Conservation (phyloP, 164 flowering plant species). For the Cinnamomum chago region DNA sequence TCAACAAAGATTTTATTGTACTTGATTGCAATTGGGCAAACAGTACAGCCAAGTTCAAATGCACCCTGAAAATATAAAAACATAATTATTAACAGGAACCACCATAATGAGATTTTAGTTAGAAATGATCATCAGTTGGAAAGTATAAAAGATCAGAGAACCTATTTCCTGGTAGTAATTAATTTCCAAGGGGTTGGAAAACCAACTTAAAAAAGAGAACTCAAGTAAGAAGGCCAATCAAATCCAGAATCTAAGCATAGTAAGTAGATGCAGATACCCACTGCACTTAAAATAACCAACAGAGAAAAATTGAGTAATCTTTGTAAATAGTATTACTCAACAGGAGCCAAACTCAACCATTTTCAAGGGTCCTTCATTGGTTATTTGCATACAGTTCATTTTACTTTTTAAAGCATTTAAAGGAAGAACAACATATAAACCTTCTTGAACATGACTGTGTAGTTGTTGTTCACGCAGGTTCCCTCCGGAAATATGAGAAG, state of each 20-base stretch:
- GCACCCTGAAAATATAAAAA: slow-evolving; percentile 57
- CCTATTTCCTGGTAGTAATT: too few species aligned
- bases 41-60: slow-evolving; percentile 93
- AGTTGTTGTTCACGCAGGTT: slow-evolving; percentile 95
- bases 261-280: too few species aligned
- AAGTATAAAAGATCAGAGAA: not conserved
- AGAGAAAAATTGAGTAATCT: too few species aligned
- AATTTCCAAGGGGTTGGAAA: too few species aligned
- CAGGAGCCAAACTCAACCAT: too few species aligned
- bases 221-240: too few species aligned
- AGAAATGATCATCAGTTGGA: not conserved
- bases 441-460: slow-evolving; percentile 98
- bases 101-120: not conserved
- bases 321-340: too few species aligned
- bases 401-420: not conserved
- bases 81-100: slow-evolving; percentile 3
- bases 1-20: slow-evolving; percentile 98
- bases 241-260: too few species aligned
- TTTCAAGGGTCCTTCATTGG: too few species aligned
- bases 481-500: slow-evolving; percentile 99
- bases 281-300: too few species aligned
- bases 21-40: slow-evolving; percentile 97
- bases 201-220: too few species aligned
- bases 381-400: not conserved
- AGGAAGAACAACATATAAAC: slow-evolving; percentile 25